phyloP scores from a whole-genome alignment of 305 asterid genomes.

The Solanum hybrid region DNA sequence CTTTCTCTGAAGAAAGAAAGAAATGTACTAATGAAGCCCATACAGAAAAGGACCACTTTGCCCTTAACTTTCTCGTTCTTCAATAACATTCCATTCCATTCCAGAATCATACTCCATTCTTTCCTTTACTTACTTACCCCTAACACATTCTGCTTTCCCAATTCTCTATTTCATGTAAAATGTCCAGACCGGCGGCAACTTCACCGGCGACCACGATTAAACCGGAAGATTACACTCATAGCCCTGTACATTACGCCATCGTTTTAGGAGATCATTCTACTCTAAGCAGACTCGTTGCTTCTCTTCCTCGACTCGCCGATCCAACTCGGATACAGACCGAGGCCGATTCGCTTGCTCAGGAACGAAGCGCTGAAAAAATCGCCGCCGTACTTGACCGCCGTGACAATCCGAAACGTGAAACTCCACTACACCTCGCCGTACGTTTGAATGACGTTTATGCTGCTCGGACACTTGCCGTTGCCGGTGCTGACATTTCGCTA shows the following conservation, averaged over 20 bases:
- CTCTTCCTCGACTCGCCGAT: constrained; percentile 45
- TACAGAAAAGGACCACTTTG: constrained; percentile 8
- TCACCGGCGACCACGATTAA: constrained; percentile 34
- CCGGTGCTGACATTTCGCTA: constrained; percentile 73
- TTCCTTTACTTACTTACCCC: neutral
- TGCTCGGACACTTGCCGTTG: constrained; percentile 45
- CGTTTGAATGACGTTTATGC: constrained; percentile 63
- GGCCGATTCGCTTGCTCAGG: constrained; percentile 54
- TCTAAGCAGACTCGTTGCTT: constrained; percentile 40
- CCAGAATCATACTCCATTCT: constrained; percentile 1
- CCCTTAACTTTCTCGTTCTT: constrained; percentile 7
- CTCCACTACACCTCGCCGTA: constrained; percentile 85
- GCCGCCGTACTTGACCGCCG: constrained; percentile 67
- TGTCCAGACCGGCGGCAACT: constrained; percentile 32
- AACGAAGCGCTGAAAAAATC: constrained; percentile 49
- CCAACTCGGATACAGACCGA: constrained; percentile 42
- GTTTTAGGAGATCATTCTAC: constrained; percentile 50
- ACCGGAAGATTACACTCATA: constrained; percentile 58
- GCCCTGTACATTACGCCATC: constrained; percentile 77
- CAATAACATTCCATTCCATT: constrained; percentile 29
- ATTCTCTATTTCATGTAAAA: constrained; percentile 11
- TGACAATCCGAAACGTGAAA: constrained; percentile 56
- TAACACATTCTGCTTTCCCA: neutral
- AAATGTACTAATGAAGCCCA: neutral
- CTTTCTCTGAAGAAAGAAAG: neutral